These are phyloP conservation scores for Pseudocercospora vitis DNA, from an alignment of 2,329 filamentous ascomycete species.

Conservation along the genomic window DNA sequence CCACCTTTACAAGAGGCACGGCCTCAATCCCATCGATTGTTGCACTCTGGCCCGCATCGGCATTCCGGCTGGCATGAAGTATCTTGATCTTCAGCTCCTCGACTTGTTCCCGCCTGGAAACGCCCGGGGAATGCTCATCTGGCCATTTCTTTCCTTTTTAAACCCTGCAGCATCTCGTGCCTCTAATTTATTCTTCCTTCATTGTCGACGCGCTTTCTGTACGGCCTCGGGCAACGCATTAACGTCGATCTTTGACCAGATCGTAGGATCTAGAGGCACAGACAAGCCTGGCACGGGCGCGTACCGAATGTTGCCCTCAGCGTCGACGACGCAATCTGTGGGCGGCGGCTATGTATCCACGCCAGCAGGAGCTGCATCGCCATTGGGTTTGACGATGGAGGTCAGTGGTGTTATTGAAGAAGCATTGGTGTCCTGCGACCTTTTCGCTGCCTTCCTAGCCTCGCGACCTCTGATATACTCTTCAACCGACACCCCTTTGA, in stretches of 20 bases:
- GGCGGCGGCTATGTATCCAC: neutral
- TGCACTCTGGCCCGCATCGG: conserved; percentile 5
- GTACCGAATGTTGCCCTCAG: conserved; percentile 20
- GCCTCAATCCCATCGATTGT: conserved; percentile 16
- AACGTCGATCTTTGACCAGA: conserved; percentile 25
- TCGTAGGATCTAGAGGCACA: conserved; percentile 22
- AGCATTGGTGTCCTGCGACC: conserved; percentile 6
- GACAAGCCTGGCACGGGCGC: conserved; percentile 12
- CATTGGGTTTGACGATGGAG: conserved; percentile 22
- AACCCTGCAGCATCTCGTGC: conserved; percentile 8
- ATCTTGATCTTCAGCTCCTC: conserved; percentile 17
- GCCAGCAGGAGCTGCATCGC: conserved; percentile 14
- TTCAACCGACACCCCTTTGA: conserved; percentile 42
- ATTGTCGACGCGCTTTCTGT: conserved; percentile 23
- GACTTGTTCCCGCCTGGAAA: conserved; percentile 17
- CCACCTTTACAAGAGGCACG: conserved; percentile 19
- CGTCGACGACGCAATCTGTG: conserved; percentile 15
- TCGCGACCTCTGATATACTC: conserved; percentile 32
- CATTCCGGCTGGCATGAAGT: conserved; percentile 15
- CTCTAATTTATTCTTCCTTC: conserved; percentile 21
- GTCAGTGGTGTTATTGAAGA: conserved; percentile 3
- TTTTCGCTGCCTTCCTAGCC: conserved; percentile 26
- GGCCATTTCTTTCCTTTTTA: neutral
- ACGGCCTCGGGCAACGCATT: conserved; percentile 27
- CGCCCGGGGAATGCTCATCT: conserved; percentile 4